phyloP scores from a whole-genome alignment of 257 asterid genomes.

The Mitragyna speciosa region DNA sequence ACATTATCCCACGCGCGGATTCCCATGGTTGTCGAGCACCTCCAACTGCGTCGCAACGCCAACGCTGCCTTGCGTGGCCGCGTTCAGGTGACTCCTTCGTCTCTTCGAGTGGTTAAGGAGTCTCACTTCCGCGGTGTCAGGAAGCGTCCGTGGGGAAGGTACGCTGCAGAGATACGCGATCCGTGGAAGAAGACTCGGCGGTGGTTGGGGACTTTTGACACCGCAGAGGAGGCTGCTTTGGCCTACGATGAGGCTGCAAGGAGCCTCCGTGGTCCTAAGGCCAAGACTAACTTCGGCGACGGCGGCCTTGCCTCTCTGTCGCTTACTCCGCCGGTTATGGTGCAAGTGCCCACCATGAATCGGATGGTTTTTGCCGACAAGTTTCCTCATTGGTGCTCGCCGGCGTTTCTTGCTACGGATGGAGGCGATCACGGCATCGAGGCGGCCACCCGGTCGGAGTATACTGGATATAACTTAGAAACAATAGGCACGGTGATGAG shows the following conservation, averaged over 20 bases:
- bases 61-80: constrained; percentile 19
- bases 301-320: constrained; percentile 15
- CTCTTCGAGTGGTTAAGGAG: constrained; percentile 17
- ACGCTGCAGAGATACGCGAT: constrained; percentile 74
- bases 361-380: not conserved
- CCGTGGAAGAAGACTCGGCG: constrained; percentile 68
- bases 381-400: constrained; percentile 29
- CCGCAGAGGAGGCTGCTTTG: constrained; percentile 70
- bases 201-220: constrained; percentile 74
- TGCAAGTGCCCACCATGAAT: not conserved
- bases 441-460: constrained; percentile 31
- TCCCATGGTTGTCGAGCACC: constrained; percentile 21
- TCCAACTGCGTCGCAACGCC: not conserved
- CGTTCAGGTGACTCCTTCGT: constrained; percentile 19
- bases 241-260: constrained; percentile 66
- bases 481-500: constrained; percentile 33
- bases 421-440: constrained; percentile 11
- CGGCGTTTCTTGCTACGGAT: constrained; percentile 17
- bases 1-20: not conserved
- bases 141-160: constrained; percentile 70
- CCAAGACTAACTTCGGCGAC: constrained; percentile 54
- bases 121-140: constrained; percentile 65
- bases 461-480: constrained; percentile 42
- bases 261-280: constrained; percentile 60
- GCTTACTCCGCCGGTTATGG: constrained; percentile 6